A percentile compares a stretch with the other conserved stretches of the same genome.
These are phyloP conservation scores for Leccinum holopus DNA, from an alignment of 1,284 basidiomycete genomes.

Conservation along the genomic window DNA sequence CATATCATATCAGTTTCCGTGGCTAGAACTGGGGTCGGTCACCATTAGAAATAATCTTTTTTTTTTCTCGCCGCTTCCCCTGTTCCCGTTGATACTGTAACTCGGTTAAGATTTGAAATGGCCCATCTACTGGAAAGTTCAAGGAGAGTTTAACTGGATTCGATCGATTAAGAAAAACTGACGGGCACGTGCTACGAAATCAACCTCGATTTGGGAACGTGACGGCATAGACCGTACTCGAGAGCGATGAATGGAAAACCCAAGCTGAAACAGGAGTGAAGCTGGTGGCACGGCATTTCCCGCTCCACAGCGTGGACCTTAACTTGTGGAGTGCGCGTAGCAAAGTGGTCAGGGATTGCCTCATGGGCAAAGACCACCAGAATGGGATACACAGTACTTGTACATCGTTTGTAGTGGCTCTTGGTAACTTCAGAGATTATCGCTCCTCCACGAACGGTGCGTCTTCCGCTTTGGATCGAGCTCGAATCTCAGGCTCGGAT, in stretches of 20 bases:
- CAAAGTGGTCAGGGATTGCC: background rate
- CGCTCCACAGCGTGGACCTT: background rate
- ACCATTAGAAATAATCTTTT: conserved; percentile 9
- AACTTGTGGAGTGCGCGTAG: background rate
- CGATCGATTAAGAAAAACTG: background rate
- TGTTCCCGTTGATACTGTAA: background rate
- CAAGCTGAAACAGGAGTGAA: background rate
- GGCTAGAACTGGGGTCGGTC: conserved; percentile 21
- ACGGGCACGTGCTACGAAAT: background rate
- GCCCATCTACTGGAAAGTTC: background rate
- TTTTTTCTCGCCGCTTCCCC: background rate
- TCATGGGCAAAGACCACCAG: background rate
- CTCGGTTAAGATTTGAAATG: background rate
- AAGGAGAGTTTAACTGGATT: background rate
- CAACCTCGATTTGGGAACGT: background rate
- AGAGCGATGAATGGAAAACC: background rate
- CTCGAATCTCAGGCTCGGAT: background rate
- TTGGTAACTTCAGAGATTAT: background rate
- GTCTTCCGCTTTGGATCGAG: background rate
- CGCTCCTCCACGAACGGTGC: background rate
- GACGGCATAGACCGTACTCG: background rate
- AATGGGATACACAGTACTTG: background rate
- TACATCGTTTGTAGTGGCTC: background rate
- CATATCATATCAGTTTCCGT: conserved; percentile 11
- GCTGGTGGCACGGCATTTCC: background rate